These are phyloP conservation scores for Globisporangium ultimum DNA, from an alignment of 352 stramenopile species.

Conservation along the genomic window DNA sequence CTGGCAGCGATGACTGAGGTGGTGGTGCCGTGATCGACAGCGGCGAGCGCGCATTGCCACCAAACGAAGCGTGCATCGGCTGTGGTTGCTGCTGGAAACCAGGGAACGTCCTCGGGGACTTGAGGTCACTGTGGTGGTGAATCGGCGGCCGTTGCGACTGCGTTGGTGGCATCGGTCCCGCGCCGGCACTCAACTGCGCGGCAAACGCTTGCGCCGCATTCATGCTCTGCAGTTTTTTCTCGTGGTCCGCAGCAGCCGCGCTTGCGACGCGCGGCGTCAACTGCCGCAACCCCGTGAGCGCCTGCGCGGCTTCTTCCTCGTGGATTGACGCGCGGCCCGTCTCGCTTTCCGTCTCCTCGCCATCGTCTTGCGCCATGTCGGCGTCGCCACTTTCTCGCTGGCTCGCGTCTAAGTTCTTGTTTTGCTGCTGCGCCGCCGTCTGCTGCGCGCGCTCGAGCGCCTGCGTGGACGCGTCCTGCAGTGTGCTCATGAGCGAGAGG, in stretches of 20 bases:
- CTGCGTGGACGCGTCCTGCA: slow-evolving; percentile 36
- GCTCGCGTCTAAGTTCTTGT: slow-evolving; percentile 9
- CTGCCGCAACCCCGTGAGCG: slow-evolving; percentile 64
- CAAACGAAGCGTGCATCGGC: no score
- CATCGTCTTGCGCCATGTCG: no score
- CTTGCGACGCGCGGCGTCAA: slow-evolving; percentile 13
- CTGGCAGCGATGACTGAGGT: slow-evolving; percentile 14
- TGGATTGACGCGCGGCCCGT: slow-evolving; percentile 30
- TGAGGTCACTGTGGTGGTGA: no score
- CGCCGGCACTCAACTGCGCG: no score
- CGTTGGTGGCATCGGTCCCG: not conserved
- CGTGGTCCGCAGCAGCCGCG: slow-evolving; percentile 10
- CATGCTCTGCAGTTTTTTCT: slow-evolving; percentile 14
- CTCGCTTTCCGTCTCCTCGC: slow-evolving; percentile 13
- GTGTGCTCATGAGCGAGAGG: slow-evolving; percentile 29
- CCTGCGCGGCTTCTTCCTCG: slow-evolving; percentile 65
- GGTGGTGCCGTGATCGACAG: slow-evolving; percentile 47
- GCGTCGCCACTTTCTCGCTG: slow-evolving; percentile 1
- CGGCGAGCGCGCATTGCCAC: slow-evolving; percentile 20
- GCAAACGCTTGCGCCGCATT: slow-evolving; percentile 13
- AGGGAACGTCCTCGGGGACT: no score
- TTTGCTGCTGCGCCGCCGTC: slow-evolving; percentile 2
- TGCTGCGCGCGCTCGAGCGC: slow-evolving; percentile 13
- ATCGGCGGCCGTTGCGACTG: slow-evolving; percentile 8
- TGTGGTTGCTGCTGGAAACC: slow-evolving; percentile 11